phyloP scores from a whole-genome alignment of 2,329 filamentous ascomycete species.

The Tolypocladium capitatum region DNA sequence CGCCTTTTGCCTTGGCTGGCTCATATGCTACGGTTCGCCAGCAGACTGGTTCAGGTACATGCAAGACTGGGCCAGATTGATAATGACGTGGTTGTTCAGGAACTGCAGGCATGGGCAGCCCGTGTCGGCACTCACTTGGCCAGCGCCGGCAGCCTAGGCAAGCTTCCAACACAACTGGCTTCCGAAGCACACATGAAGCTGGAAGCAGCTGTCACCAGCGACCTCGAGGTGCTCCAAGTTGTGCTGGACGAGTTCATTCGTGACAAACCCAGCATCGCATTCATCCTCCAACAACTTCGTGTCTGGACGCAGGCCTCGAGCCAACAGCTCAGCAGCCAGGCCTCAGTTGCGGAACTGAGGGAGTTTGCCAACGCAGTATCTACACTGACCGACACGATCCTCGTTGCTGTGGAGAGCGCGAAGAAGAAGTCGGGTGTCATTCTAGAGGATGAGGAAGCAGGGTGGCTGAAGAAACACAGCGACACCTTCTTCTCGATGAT shows the following conservation, averaged over 20 bases:
- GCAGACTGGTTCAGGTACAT: slow-evolving; percentile 52
- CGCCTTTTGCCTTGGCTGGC: slow-evolving; percentile 45
- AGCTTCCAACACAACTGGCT: slow-evolving; percentile 38
- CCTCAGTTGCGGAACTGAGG: slow-evolving; percentile 14
- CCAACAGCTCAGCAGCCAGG: slow-evolving; percentile 4
- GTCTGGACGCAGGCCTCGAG: slow-evolving; percentile 42
- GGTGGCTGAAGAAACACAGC: slow-evolving; percentile 28
- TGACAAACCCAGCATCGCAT: slow-evolving; percentile 43
- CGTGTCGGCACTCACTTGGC: slow-evolving; percentile 30
- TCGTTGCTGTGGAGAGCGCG: slow-evolving; percentile 67
- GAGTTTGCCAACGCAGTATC: slow-evolving; percentile 46
- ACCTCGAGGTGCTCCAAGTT: slow-evolving; percentile 22
- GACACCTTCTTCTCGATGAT: slow-evolving; percentile 39
- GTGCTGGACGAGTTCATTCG: slow-evolving; percentile 26
- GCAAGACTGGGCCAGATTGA: slow-evolving; percentile 45
- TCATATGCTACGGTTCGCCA: slow-evolving; percentile 50
- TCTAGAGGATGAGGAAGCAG: slow-evolving; percentile 18
- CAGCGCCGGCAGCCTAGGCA: slow-evolving; percentile 27
- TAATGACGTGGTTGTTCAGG: slow-evolving; percentile 28
- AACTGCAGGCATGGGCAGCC: slow-evolving; percentile 36
- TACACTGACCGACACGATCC: slow-evolving; percentile 56
- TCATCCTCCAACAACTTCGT: slow-evolving; percentile 51
- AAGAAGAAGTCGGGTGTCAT: slow-evolving; percentile 37
- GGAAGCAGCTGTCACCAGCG: slow-evolving; percentile 19
- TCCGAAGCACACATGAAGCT: slow-evolving; percentile 23